Percentiles rank a stretch among this genome's conserved stretches.
phyloP scores from a whole-genome alignment of 2,329 filamentous ascomycete genomes.

The Alternaria triticimaculans region DNA sequence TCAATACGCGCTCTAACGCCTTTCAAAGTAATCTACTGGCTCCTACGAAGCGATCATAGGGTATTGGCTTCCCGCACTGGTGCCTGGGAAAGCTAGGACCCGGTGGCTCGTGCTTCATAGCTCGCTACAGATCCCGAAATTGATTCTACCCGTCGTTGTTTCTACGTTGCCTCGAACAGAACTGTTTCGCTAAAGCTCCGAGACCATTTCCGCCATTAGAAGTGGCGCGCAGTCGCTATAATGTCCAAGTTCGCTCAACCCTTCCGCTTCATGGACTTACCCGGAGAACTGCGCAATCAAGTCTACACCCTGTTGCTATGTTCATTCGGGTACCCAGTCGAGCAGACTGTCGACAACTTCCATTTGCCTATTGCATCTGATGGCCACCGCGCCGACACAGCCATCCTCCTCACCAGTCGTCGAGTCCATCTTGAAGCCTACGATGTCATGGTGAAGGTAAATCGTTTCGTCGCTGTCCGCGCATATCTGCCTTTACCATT shows the following conservation, averaged over 20 bases:
- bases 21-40: too few species aligned
- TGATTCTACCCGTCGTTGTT: not conserved
- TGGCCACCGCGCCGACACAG: not conserved
- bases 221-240: too few species aligned
- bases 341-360: fast-evolving
- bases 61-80: not conserved
- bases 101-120: not conserved
- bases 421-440: not conserved
- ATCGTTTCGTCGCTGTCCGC: not conserved
- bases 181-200: too few species aligned
- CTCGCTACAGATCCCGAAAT: not conserved
- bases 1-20: too few species aligned
- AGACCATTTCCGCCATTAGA: too few species aligned
- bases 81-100: not conserved
- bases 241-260: not conserved
- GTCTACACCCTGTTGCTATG: not conserved
- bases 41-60: too few species aligned
- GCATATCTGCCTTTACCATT: not conserved
- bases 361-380: fast-evolving
- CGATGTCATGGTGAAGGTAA: not conserved
- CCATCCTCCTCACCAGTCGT: not conserved
- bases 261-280: not conserved
- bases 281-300: not conserved
- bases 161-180: too few species aligned
- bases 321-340: not conserved